phyloP scores from a whole-genome alignment of 129 eudicot genomes.

The Chrysanthemum makinoi region DNA sequence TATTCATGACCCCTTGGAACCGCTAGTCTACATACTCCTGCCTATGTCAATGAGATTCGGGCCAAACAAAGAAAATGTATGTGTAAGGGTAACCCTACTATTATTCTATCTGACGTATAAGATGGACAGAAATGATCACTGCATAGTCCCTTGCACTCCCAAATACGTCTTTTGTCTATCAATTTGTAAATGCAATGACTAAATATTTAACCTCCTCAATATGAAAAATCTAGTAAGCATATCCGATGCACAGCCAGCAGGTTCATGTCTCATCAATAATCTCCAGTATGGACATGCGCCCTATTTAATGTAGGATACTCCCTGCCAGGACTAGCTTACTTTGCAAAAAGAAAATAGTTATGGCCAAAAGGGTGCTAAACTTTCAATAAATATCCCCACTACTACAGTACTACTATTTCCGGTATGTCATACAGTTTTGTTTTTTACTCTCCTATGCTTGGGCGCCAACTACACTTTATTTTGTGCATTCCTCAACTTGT shows the following conservation, averaged over 20 bases:
- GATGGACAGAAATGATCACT: not conserved
- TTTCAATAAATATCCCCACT: constrained; percentile 11
- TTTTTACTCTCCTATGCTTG: too few species aligned
- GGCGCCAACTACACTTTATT: too few species aligned
- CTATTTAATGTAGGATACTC: not conserved
- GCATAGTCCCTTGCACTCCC: not conserved
- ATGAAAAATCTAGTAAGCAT: not conserved
- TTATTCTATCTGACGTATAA: not conserved
- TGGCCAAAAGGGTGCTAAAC: not conserved
- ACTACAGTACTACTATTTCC: not conserved
- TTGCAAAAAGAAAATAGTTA: not conserved
- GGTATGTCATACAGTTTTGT: not conserved
- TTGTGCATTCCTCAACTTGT: too few species aligned
- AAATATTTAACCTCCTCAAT: not conserved
- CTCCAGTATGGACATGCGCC: not conserved
- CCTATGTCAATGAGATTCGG: not conserved
- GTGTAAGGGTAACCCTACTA: not conserved
- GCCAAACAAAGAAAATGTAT: too few species aligned
- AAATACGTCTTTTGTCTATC: constrained; percentile 3
- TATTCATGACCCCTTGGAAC: constrained; percentile 1
- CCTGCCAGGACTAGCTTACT: too few species aligned
- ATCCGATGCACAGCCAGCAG: not conserved
- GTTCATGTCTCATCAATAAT: constrained; percentile 10
- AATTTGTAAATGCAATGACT: constrained; percentile 3
- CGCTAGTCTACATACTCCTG: not conserved